phyloP scores from a whole-genome alignment of 139 green algal genomes.

The Micromonas commoda region DNA sequence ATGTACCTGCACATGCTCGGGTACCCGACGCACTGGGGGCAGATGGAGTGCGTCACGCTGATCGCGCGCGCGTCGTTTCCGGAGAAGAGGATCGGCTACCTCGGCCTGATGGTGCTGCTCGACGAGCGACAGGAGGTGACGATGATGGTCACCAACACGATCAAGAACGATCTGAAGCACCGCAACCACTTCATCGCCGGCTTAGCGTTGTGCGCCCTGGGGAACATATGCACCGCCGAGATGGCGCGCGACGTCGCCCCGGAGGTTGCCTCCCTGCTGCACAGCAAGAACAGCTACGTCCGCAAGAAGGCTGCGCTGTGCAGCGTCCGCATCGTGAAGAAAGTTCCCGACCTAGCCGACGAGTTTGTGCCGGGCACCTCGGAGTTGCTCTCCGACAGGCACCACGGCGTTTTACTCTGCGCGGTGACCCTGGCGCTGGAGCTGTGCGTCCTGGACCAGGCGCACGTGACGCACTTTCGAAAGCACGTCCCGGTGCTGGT shows the following conservation, averaged over 20 bases:
- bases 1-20: constrained; percentile 99
- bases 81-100: constrained; percentile 94
- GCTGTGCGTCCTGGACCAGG: constrained; percentile 45
- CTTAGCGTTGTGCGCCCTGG: constrained; percentile 84
- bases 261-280: constrained; percentile 84
- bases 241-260: constrained; percentile 93
- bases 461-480: constrained; percentile 55
- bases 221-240: constrained; percentile 94
- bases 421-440: constrained; percentile 73
- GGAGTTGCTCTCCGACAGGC: constrained; percentile 73
- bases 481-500: constrained; percentile 40
- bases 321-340: constrained; percentile 65
- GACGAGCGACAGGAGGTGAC: constrained; percentile 97
- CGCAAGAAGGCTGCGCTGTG: constrained; percentile 83
- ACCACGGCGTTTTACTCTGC: constrained; percentile 81
- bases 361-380: constrained; percentile 64
- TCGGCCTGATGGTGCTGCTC: constrained; percentile 94
- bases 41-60: constrained; percentile 99
- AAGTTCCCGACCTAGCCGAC: constrained; percentile 88
- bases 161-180: constrained; percentile 89
- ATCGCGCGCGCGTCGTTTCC: constrained; percentile 73
- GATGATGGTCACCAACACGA: constrained; percentile 98
- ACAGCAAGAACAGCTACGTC: constrained; percentile 68
- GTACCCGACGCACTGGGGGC: constrained; percentile 97
- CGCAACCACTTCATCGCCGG: constrained; percentile 71